Evolutionary conservation across 306 rosid species (phyloP).

Genomic region (Prinsepia uniflora): DNA sequence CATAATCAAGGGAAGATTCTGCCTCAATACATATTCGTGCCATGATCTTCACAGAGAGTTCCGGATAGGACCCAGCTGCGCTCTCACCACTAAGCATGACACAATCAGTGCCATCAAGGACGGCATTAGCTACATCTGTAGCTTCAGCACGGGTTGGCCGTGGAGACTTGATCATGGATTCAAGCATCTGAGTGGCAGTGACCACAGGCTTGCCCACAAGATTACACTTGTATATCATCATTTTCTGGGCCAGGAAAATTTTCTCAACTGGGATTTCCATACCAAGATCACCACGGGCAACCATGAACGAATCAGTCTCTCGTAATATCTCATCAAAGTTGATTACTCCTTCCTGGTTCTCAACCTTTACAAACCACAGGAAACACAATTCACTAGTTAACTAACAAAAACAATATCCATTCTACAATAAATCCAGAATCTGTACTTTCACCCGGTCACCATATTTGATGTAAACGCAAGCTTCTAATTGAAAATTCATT

Average conservation of each 20-base stretch:
- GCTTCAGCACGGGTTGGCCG: slow-evolving; percentile 97
- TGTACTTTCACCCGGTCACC: background rate
- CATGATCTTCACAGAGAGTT: slow-evolving; percentile 89
- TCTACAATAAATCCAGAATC: background rate
- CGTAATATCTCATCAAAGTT: slow-evolving; percentile 94
- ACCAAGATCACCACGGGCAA: slow-evolving; percentile 98
- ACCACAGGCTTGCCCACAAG: slow-evolving; percentile 95
- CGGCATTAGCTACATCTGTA: slow-evolving; percentile 92
- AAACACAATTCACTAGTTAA: slow-evolving; percentile 23
- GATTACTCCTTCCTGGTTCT: slow-evolving; percentile 95
- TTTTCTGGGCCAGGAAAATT: slow-evolving; percentile 90
- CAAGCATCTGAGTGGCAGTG: slow-evolving; percentile 98
- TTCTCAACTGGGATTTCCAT: slow-evolving; percentile 98
- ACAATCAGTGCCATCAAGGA: slow-evolving; percentile 93
- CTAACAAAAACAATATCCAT: background rate
- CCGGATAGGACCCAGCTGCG: slow-evolving; percentile 95
- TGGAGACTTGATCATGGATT: slow-evolving; percentile 95
- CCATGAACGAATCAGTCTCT: slow-evolving; percentile 97
- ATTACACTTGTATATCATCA: slow-evolving; percentile 98
- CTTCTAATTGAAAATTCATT: too few species aligned
- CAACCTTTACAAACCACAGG: slow-evolving; percentile 54
- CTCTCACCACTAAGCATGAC: slow-evolving; percentile 99
- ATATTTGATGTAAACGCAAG: too few species aligned
- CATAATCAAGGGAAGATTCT: slow-evolving; percentile 87
- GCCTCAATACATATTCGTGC: slow-evolving; percentile 89